Evolutionary conservation across 345 rosid genomes (phyloP), one percentile per base, ranked within the genome.

Genomic region (Dipteronia dyeriana): DNA sequence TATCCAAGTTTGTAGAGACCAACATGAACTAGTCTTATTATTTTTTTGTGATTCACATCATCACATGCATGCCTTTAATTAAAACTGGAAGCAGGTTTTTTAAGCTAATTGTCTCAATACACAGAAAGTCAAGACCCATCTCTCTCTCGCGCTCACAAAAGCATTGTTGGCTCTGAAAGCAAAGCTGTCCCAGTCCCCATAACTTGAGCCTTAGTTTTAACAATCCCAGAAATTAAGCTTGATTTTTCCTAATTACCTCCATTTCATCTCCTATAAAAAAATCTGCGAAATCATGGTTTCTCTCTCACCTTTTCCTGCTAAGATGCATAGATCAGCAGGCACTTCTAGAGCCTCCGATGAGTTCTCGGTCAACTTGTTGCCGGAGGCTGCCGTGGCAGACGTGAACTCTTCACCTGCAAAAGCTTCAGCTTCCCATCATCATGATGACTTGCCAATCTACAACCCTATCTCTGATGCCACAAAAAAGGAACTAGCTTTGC

Each of bases 261-360:
- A 57, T 51, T 51, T 51, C 34, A 26, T n/a, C 13, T n/a, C 26
- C 25, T 47, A 62, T 20, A n/a, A 17, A 70, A 41, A 9, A 7
- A 31, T 60, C 25, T 17, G 31, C 56, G 17, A 2, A 19, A 1
- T 49, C 56, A 60, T 9, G 54, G 16, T 23, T 49, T 47, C 13
- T 61, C 16, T 60, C 17, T 14, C 41, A 57, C 19, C 47, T 41
- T 60, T 61, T 65, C 73, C 60, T 59, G 8, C 34, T 25, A 26
- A 34, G 43, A 88, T 91, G 97, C 87, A 90, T 2, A 79, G 96
- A 57, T 26, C 84, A 1, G 78, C 83, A 41, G 77, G 87, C 71
- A 66, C 71, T 65, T 74, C 75, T 1, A 79, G 91, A 19, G 73
- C 79, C 68, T 84, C 90, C 1, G 89, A 88, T 3, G 90, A 90